These are phyloP conservation scores for Aspergillus fischeri DNA, from an alignment of 2,329 filamentous ascomycete genomes.

Conservation along the genomic window DNA sequence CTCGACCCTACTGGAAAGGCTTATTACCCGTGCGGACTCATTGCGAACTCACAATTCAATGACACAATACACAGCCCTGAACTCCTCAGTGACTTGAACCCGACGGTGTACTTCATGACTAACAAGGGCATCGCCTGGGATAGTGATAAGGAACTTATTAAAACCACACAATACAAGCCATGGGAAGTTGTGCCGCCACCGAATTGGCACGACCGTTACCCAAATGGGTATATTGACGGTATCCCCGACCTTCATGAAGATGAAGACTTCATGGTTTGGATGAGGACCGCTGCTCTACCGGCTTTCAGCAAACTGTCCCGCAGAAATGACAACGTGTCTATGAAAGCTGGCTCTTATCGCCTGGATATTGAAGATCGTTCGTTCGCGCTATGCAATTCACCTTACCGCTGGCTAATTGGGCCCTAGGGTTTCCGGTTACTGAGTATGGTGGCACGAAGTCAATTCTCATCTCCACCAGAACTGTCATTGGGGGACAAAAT, in stretches of 20 bases:
- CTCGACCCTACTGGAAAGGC: conserved; percentile 56
- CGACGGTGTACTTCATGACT: conserved; percentile 67
- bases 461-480: conserved; percentile 81
- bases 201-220: conserved; percentile 74
- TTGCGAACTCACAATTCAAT: conserved; percentile 96
- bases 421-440: conserved; percentile 71
- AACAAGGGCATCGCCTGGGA: conserved; percentile 78
- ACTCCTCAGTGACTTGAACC: conserved; percentile 49
- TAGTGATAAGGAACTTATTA: conserved; percentile 77
- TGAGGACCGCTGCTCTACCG: conserved; percentile 91
- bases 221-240: conserved; percentile 62
- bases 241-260: conserved; percentile 70
- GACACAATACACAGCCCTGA: conserved; percentile 73
- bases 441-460: conserved; percentile 84
- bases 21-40: conserved; percentile 92
- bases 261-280: conserved; percentile 95
- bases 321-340: conserved; percentile 67
- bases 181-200: conserved; percentile 72
- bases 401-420: conserved; percentile 10
- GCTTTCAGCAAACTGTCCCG: conserved; percentile 91
- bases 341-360: conserved; percentile 69
- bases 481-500: conserved; percentile 91
- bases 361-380: conserved; percentile 74
- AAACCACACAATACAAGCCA: conserved; percentile 61
- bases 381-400: conserved; percentile 33